Evolutionary conservation across 2,329 filamentous ascomycete genomes (phyloP).

Genomic region (Zasmidium cellare): DNA sequence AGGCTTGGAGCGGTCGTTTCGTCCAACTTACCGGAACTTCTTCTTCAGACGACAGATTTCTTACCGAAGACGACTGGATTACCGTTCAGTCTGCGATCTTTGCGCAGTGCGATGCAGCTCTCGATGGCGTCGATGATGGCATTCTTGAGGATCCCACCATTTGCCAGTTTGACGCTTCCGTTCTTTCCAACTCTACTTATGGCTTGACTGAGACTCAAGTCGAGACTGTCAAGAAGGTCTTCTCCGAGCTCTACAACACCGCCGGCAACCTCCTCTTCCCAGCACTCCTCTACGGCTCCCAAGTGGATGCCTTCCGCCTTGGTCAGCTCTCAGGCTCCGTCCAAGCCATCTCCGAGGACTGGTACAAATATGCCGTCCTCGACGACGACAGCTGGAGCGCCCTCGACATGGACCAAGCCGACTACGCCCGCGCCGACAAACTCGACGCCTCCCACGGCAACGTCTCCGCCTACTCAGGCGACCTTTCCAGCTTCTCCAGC

Average conservation of each 20-base stretch:
- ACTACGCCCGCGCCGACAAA: constrained; percentile 41
- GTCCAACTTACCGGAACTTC: constrained; percentile 42
- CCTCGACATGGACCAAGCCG: constrained; percentile 38
- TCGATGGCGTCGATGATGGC: constrained; percentile 52
- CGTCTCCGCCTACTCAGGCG: constrained; percentile 41
- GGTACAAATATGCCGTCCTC: constrained; percentile 53
- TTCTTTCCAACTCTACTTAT: constrained; percentile 39
- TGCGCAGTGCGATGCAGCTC: constrained; percentile 50
- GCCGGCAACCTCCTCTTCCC: constrained; percentile 52
- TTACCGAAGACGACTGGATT: constrained; percentile 42
- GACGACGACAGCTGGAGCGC: constrained; percentile 47
- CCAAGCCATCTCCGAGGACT: constrained; percentile 48
- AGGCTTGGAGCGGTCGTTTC: constrained; percentile 47
- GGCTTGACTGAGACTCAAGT: constrained; percentile 48
- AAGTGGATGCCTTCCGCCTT: constrained; percentile 40
- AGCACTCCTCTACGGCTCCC: constrained; percentile 51
- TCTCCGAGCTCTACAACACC: constrained; percentile 43
- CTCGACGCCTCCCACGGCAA: constrained; percentile 44
- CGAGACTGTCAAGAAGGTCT: constrained; percentile 45
- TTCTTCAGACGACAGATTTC: constrained; percentile 42
- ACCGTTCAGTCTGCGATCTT: constrained; percentile 46
- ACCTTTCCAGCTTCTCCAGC: constrained; percentile 39
- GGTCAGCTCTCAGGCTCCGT: constrained; percentile 42
- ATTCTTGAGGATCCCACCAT: constrained; percentile 48
- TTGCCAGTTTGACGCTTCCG: constrained; percentile 42